phyloP scores from a whole-genome alignment of 345 rosid species.

The Lepidium aucheri region DNA sequence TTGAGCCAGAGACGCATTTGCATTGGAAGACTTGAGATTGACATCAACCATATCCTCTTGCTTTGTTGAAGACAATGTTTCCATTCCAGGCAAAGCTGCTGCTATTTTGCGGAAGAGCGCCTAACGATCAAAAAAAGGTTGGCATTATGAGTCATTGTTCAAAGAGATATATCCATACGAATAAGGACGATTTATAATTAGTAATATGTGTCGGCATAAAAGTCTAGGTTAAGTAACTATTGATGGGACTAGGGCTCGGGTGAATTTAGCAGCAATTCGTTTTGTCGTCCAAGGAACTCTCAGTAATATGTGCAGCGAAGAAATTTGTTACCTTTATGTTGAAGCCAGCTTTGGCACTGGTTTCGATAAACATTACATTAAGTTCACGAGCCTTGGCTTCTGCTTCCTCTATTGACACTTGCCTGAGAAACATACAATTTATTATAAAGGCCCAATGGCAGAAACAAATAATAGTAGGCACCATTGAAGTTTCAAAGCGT shows the following conservation, averaged over 20 bases:
- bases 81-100: conserved; percentile 93
- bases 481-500: conserved; percentile 9
- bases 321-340: conserved; percentile 63
- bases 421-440: conserved; percentile 41
- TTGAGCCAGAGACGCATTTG: conserved; percentile 55
- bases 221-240: not conserved
- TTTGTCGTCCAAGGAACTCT: not conserved
- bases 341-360: conserved; percentile 94
- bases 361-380: conserved; percentile 81
- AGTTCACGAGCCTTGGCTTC: conserved; percentile 81
- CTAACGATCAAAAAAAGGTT: conserved; percentile 18
- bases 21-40: conserved; percentile 69
- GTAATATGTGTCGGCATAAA: too few species aligned
- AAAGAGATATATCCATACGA: not conserved
- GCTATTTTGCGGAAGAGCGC: conserved; percentile 86
- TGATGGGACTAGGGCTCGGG: not conserved
- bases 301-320: not conserved
- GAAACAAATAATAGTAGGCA: not conserved
- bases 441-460: conserved; percentile 9
- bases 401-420: conserved; percentile 90
- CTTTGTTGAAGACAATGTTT: conserved; percentile 78
- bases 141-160: not conserved
- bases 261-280: not conserved
- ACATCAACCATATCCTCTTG: conserved; percentile 96
- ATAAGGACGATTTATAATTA: not conserved